A percentile compares a stretch with the other conserved stretches of the same genome.
Evolutionary conservation across 192 early-diverging fungal genomes (phyloP).

Genomic region (Backusella morwellensis): DNA sequence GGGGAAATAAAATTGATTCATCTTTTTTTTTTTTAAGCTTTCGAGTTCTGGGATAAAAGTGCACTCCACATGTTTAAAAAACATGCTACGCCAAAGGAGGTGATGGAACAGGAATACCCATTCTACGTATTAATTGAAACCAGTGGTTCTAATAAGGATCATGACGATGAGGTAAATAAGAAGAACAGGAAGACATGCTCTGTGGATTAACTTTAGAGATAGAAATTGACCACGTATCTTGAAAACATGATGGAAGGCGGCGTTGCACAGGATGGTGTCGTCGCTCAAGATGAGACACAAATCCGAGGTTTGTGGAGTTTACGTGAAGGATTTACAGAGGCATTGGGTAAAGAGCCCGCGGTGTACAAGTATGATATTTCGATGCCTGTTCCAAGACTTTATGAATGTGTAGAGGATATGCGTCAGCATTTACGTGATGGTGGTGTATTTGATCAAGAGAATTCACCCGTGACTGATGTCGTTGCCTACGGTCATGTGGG

Average conservation of each 20-base stretch:
- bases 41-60: conserved; percentile 92
- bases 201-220: neutral
- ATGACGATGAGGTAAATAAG: conserved; percentile 75
- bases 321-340: conserved; percentile 94
- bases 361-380: conserved; percentile 97
- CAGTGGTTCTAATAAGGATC: conserved; percentile 87
- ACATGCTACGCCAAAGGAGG: conserved; percentile 66
- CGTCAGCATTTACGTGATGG: conserved; percentile 55
- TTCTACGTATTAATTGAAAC: conserved; percentile 98
- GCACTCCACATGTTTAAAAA: conserved; percentile 73
- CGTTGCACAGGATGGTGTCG: conserved; percentile 80
- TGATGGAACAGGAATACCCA: conserved; percentile 62
- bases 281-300: conserved; percentile 90
- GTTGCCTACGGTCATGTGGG: conserved; percentile 97
- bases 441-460: conserved; percentile 56
- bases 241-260: conserved; percentile 77
- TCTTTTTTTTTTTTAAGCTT: conserved; percentile 51
- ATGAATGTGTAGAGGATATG: conserved; percentile 83
- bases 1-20: neutral
- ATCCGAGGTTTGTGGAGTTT: conserved; percentile 82
- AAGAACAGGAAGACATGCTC: neutral
- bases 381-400: conserved; percentile 84
- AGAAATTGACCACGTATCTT: conserved; percentile 74
- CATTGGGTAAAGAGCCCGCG: conserved; percentile 80
- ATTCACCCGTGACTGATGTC: conserved; percentile 64